These are phyloP conservation scores for Hymenochaete sp. DNA, from an alignment of 1,284 basidiomycete species.

Conservation along the genomic window DNA sequence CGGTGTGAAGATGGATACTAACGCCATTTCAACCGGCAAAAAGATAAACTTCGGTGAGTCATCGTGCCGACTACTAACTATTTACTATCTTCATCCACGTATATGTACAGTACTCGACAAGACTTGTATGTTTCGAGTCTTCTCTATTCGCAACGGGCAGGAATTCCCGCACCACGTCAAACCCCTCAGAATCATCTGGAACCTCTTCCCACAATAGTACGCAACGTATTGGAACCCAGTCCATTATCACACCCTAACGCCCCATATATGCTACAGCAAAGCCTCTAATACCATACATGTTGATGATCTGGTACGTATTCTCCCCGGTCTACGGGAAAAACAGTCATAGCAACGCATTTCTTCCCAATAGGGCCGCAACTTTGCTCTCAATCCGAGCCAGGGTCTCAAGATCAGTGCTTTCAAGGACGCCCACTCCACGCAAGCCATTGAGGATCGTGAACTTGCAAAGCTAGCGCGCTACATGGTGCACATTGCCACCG, in stretches of 20 bases:
- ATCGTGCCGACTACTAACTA: conserved; percentile 1
- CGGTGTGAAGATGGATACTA: not conserved
- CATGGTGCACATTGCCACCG: conserved; percentile 47
- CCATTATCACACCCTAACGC: not conserved
- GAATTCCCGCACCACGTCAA: conserved; percentile 78
- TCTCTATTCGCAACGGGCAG: conserved; percentile 64
- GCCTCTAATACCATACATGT: conserved; percentile 80
- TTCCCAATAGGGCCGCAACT: conserved; percentile 58
- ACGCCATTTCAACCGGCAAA: not conserved
- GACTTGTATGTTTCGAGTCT: conserved; percentile 84
- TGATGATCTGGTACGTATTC: conserved; percentile 62
- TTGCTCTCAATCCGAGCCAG: conserved; percentile 78
- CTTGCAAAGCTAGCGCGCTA: conserved; percentile 58
- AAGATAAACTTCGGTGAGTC: conserved; percentile 51
- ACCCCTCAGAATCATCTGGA: conserved; percentile 82
- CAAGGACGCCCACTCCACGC: conserved; percentile 62
- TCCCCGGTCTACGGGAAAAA: too few species aligned
- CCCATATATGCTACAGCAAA: conserved; percentile 35
- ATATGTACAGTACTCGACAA: conserved; percentile 65
- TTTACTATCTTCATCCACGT: conserved; percentile 13
- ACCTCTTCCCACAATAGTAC: conserved; percentile 72
- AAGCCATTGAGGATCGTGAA: conserved; percentile 55
- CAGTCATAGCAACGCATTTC: too few species aligned
- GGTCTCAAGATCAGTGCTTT: conserved; percentile 80
- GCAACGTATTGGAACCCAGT: conserved; percentile 21